Evolutionary conservation across 176 grass and related monocot species (phyloP).

Genomic region (Triticum timopheevii): DNA sequence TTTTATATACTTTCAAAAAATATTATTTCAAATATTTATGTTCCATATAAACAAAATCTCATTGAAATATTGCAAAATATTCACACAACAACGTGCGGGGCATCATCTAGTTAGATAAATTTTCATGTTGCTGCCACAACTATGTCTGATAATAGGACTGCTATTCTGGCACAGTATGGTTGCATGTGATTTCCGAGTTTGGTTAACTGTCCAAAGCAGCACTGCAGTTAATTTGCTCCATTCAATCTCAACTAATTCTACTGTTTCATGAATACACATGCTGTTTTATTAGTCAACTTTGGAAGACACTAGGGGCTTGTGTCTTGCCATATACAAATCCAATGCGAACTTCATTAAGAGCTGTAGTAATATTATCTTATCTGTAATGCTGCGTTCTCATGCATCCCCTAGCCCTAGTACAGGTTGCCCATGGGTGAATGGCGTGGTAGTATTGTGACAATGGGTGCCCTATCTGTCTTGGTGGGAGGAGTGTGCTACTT

Average conservation of each 20-base stretch:
- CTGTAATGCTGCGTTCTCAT: background rate
- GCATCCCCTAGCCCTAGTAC: background rate
- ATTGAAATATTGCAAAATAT: too few relatives aligned
- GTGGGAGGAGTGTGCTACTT: background rate
- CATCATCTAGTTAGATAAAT: too few relatives aligned
- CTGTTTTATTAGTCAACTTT: background rate
- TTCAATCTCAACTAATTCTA: background rate
- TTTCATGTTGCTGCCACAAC: background rate
- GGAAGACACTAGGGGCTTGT: too few relatives aligned
- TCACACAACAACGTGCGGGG: too few relatives aligned
- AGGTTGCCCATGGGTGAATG: background rate
- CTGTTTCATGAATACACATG: background rate
- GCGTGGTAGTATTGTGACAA: background rate
- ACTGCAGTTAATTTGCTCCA: background rate
- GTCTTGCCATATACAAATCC: too few relatives aligned
- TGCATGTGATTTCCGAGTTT: background rate
- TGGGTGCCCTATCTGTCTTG: background rate
- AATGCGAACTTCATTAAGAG: too few relatives aligned
- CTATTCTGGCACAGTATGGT: background rate
- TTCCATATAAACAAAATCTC: too few relatives aligned
- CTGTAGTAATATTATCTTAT: too few relatives aligned
- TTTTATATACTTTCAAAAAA: too few relatives aligned
- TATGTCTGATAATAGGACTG: background rate
- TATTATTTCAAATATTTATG: too few relatives aligned
- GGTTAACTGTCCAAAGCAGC: background rate